These are phyloP conservation scores for Aspergillus versicolor DNA, from an alignment of 2,329 filamentous ascomycete species.

Conservation along the genomic window DNA sequence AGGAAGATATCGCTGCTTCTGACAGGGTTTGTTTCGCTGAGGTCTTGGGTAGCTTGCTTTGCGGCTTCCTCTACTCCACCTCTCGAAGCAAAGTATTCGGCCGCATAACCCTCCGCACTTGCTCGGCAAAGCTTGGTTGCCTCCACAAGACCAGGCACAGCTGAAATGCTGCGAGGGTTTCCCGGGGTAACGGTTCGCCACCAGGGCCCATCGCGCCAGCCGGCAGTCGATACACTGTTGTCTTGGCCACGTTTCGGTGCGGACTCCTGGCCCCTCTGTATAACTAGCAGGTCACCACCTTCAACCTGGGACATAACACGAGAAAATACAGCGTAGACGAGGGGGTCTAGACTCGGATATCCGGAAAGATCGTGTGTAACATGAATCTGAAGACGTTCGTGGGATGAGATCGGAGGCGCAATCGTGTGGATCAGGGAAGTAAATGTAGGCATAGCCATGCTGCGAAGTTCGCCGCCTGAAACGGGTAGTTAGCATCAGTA, in stretches of 20 bases:
- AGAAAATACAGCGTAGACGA: conserved; percentile 88
- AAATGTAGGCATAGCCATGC: conserved; percentile 88
- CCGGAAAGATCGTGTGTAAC: conserved; percentile 93
- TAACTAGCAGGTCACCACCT: conserved; percentile 88
- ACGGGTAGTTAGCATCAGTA: not conserved
- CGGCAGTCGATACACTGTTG: conserved; percentile 44
- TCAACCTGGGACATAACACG: conserved; percentile 99
- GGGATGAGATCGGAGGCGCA: conserved; percentile 91
- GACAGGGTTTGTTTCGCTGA: conserved; percentile 84
- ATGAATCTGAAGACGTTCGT: conserved; percentile 95
- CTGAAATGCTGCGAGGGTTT: conserved; percentile 71
- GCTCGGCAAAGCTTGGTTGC: conserved; percentile 90
- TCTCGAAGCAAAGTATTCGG: conserved; percentile 74
- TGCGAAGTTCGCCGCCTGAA: conserved; percentile 80
- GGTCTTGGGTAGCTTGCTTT: conserved; percentile 71
- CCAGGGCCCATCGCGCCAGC: conserved; percentile 94
- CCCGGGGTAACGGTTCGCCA: conserved; percentile 67
- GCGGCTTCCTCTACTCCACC: conserved; percentile 81
- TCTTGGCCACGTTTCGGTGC: conserved; percentile 64
- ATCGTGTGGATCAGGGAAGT: conserved; percentile 93
- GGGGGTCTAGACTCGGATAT: conserved; percentile 89
- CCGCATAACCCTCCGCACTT: conserved; percentile 81
- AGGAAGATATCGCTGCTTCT: conserved; percentile 93
- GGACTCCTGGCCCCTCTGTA: conserved; percentile 88
- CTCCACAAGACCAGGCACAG: conserved; percentile 77